These are phyloP conservation scores for Oryza rufipogon DNA, from an alignment of 176 grass and related monocot genomes.

Conservation along the genomic window DNA sequence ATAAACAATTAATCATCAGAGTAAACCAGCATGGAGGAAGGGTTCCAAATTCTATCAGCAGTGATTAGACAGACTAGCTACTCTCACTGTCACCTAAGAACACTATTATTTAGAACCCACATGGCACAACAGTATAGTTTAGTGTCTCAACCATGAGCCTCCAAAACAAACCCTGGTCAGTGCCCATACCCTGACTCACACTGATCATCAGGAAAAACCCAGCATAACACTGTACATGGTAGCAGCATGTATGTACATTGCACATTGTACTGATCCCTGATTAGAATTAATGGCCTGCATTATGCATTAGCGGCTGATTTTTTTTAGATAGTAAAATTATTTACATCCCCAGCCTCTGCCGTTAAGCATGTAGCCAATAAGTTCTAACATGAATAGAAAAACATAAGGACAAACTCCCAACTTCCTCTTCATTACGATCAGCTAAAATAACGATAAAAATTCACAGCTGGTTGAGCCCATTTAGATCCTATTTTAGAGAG, in stretches of 20 bases:
- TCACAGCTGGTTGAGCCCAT: too few relatives aligned
- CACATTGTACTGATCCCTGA: not conserved
- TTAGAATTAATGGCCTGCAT: not conserved
- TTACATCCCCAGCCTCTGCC: too few relatives aligned
- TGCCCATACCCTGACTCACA: constrained; percentile 8
- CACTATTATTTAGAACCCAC: constrained; percentile 10
- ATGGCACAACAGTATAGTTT: constrained; percentile 27
- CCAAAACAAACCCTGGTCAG: constrained; percentile 4
- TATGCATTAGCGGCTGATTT: not conserved
- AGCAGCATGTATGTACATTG: not conserved
- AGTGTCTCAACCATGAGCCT: not conserved
- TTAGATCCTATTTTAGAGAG: too few relatives aligned
- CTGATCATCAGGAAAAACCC: not conserved
- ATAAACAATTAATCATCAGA: not conserved
- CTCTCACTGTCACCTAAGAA: not conserved
- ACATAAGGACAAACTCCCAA: too few relatives aligned
- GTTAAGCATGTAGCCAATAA: too few relatives aligned
- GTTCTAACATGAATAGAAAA: too few relatives aligned
- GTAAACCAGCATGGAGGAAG: not conserved
- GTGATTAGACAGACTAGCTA: constrained; percentile 20
- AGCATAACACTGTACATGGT: not conserved
- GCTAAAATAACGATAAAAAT: too few relatives aligned
- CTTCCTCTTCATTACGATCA: too few relatives aligned
- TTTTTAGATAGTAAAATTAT: too few relatives aligned
- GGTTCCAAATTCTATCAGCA: constrained; percentile 27